Conservation (phyloP, 2,329 filamentous ascomycete genomes). For the Teratosphaeria zuluensis region DNA sequence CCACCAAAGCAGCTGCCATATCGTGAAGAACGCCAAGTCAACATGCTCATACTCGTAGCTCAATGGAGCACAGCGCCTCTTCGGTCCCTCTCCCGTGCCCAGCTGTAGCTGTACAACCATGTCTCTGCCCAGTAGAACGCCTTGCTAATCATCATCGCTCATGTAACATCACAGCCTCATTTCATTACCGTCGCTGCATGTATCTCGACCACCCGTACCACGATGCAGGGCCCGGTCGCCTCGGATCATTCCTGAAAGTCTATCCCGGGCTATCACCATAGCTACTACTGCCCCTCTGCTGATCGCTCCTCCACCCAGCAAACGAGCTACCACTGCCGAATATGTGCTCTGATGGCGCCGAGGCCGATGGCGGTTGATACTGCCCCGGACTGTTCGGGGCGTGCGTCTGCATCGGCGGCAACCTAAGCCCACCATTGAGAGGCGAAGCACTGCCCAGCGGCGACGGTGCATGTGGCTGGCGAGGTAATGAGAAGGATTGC, state of each 20-base stretch:
- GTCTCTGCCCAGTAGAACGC: not conserved
- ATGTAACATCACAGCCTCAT: not conserved
- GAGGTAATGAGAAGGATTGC: conserved; percentile 2
- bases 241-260: not conserved
- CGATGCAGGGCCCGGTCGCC: not conserved
- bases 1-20: too few relatives aligned
- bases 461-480: conserved; percentile 7
- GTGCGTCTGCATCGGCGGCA: conserved; percentile 8
- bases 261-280: conserved; percentile 3
- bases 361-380: not conserved
- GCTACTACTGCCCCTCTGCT: conserved; percentile 1
- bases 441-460: conserved; percentile 3
- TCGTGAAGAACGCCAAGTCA: too few relatives aligned
- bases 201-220: not conserved
- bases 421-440: conserved; percentile 1
- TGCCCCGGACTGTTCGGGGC: not conserved
- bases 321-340: not conserved
- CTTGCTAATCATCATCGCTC: not conserved
- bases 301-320: not conserved
- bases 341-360: not conserved
- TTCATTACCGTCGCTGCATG: not conserved
- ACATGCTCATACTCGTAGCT: too few relatives aligned
- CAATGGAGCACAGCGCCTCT: too few relatives aligned
- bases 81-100: too few relatives aligned
- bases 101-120: not conserved